Base-by-base conservation (phyloP, 768 basidiomycete genomes). In the Amylocystis lapponica region DNA sequence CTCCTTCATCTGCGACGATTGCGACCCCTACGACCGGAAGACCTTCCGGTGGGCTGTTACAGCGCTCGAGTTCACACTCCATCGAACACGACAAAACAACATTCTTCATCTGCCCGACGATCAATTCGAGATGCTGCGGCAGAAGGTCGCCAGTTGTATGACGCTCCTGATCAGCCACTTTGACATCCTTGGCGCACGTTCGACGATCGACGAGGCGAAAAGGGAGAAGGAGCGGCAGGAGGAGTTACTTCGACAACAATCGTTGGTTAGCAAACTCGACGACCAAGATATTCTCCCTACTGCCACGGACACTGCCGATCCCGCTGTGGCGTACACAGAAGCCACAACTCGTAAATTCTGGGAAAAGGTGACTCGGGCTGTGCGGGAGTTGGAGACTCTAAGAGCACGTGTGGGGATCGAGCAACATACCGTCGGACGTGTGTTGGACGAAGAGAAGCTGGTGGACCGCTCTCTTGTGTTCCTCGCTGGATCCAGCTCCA, bases 31-130 rank as follows among this genome's bases (percentile, higher is more conserved):
- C 26, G 94, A 98, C 62, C 78, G 91, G 45, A 87, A 84, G 62
- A 98, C 92, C 0, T 99, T 99, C 75, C 86, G 88, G 59, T 98
- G 94, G 94, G 94, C 96, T 7, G 93, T 99, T 41, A 88, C 85
- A 45, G 94, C 96, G 2, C 78, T 99, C 23, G 92, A 96, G 58
- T 97, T 93, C 58, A 83, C 92, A 1, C 78, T 90, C 46, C 77
- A 83, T 47, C 83, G 94, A 43, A 97, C 93, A 12, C 78, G 83
- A 50, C 81, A 89, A 43, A 88, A 86, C 61, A 82, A 83, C 58
- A 97, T 99, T 53, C 74, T 96, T 10, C 83, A 94, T 20, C 75
- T 98, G 39, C 84, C 89, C 11, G 77, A 80, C 45, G 79, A 84
- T 46, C 90, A 99, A 62, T 99, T 99, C 61, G 81, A 87, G 56